Evolutionary conservation across 2,329 filamentous ascomycete species (phyloP).

Genomic region (Ophiostoma australiae): DNA sequence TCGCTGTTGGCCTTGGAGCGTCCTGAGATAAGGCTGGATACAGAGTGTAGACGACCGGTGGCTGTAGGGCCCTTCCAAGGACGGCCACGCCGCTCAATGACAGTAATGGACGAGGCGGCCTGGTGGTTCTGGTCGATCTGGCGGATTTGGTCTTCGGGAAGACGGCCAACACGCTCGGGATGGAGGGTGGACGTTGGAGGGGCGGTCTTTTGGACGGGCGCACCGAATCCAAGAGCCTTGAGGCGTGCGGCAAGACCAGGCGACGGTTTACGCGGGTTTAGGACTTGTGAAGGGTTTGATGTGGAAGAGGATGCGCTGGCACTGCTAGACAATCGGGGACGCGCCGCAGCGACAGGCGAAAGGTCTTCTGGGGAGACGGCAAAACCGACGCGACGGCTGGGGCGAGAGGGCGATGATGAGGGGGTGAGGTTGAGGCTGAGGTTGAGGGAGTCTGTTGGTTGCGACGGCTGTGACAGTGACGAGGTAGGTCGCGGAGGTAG

Average conservation of each 20-base stretch:
- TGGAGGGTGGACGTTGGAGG: constrained; percentile 33
- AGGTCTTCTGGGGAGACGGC: constrained; percentile 8
- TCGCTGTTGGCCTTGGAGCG: constrained; percentile 18
- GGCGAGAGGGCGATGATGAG: constrained; percentile 23
- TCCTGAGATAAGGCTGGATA: constrained; percentile 30
- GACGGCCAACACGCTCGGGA: constrained; percentile 56
- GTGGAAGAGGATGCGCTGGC: constrained; percentile 28
- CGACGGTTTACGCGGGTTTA: constrained; percentile 52
- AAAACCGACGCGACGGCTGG: constrained; percentile 26
- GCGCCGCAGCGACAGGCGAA: constrained; percentile 1
- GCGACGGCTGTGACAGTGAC: constrained; percentile 3
- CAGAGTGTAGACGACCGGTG: constrained; percentile 29
- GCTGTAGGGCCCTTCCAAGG: constrained; percentile 64
- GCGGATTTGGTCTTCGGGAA: constrained; percentile 65
- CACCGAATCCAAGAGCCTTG: constrained; percentile 59
- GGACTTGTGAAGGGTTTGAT: constrained; percentile 20
- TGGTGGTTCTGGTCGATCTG: constrained; percentile 64
- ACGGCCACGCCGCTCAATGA: constrained; percentile 61
- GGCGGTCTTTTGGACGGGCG: constrained; percentile 37
- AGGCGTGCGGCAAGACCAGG: constrained; percentile 61
- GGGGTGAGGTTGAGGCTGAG: constrained; percentile 23
- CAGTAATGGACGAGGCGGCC: constrained; percentile 47
- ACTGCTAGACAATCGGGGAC: constrained; percentile 10
- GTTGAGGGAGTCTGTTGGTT: constrained; percentile 3
- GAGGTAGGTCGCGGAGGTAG: neutral